phyloP scores from a whole-genome alignment of 2,329 filamentous ascomycete species.

The Aspergillus costaricaensis region DNA sequence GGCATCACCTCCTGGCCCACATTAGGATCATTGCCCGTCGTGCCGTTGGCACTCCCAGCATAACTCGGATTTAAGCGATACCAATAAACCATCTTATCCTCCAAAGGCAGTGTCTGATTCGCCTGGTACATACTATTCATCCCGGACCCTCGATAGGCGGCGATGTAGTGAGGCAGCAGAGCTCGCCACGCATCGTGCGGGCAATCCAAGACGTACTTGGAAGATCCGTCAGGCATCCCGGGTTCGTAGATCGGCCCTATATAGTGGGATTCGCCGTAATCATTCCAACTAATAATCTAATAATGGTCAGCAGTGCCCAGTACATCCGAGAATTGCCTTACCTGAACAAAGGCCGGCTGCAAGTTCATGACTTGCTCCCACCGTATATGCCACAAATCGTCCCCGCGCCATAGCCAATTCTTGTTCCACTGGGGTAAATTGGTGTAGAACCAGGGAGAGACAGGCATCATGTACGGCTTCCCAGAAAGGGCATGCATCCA shows the following conservation, averaged over 20 bases:
- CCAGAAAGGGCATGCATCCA: slow-evolving; percentile 43
- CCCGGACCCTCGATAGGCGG: slow-evolving; percentile 32
- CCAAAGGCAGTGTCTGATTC: slow-evolving; percentile 18
- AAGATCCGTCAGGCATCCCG: slow-evolving; percentile 52
- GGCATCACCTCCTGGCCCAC: slow-evolving; percentile 30
- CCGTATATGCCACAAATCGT: slow-evolving; percentile 61
- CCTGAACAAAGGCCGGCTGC: slow-evolving; percentile 53
- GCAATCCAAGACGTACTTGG: slow-evolving; percentile 26
- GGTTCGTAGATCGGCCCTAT: slow-evolving; percentile 53
- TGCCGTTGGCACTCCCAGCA: slow-evolving; percentile 32
- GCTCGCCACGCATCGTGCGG: slow-evolving; percentile 32
- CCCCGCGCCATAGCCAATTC: slow-evolving; percentile 66
- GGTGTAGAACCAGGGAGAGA: slow-evolving; percentile 61
- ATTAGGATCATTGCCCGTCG: slow-evolving; percentile 37
- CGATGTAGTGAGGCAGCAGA: slow-evolving; percentile 38
- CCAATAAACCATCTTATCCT: slow-evolving; percentile 38
- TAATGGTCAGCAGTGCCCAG: background rate
- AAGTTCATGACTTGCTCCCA: slow-evolving; percentile 58
- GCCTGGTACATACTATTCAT: slow-evolving; percentile 26
- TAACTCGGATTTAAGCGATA: slow-evolving; percentile 36
- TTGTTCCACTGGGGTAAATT: slow-evolving; percentile 59
- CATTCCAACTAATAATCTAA: slow-evolving; percentile 61
- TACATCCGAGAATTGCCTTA: slow-evolving; percentile 14
- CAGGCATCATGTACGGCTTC: slow-evolving; percentile 57
- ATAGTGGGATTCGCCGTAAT: slow-evolving; percentile 63